A percentile compares a stretch with the other conserved stretches of the same genome.
Conservation (phyloP, 805 yeast genomes). For the Kluyveromyces siamensis region DNA sequence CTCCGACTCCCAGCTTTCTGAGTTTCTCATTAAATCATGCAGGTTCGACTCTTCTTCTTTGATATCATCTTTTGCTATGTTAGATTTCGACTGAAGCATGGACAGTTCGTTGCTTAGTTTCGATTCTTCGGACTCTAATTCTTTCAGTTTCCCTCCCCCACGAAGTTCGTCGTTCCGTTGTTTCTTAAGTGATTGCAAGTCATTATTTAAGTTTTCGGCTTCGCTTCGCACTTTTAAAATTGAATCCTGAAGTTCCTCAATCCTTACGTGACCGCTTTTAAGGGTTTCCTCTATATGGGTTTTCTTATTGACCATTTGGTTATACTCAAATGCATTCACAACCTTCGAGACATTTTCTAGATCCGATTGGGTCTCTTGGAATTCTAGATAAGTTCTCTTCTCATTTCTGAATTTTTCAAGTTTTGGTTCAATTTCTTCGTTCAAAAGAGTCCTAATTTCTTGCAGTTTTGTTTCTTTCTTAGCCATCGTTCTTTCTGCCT, state of each 20-base stretch:
- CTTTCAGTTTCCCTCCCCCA: slow-evolving; percentile 52
- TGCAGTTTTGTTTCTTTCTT: slow-evolving; percentile 80
- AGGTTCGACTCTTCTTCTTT: slow-evolving; percentile 42
- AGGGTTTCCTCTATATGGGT: slow-evolving; percentile 37
- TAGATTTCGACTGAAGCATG: slow-evolving; percentile 55
- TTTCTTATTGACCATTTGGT: slow-evolving; percentile 33
- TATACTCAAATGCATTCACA: slow-evolving; percentile 70
- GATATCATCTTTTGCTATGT: slow-evolving; percentile 47
- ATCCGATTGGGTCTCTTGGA: slow-evolving; percentile 74
- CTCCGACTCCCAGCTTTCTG: slow-evolving; percentile 27
- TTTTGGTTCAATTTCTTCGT: slow-evolving; percentile 90
- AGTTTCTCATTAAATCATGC: slow-evolving; percentile 26
- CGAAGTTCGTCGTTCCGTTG: slow-evolving; percentile 49
- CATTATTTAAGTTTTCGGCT: slow-evolving; percentile 49
- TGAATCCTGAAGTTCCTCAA: slow-evolving; percentile 34
- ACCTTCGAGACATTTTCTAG: slow-evolving; percentile 66
- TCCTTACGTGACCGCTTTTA: slow-evolving; percentile 32
- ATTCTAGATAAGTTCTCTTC: slow-evolving; percentile 75
- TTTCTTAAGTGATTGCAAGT: slow-evolving; percentile 43
- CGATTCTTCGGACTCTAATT: slow-evolving; percentile 49
- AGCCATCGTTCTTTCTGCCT: slow-evolving; percentile 84
- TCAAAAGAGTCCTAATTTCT: slow-evolving; percentile 62
- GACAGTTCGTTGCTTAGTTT: slow-evolving; percentile 54
- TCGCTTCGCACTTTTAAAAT: slow-evolving; percentile 45
- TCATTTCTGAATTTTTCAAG: slow-evolving; percentile 72